phyloP scores from a whole-genome alignment of 805 yeast species.

The Kuraishia capsulata region DNA sequence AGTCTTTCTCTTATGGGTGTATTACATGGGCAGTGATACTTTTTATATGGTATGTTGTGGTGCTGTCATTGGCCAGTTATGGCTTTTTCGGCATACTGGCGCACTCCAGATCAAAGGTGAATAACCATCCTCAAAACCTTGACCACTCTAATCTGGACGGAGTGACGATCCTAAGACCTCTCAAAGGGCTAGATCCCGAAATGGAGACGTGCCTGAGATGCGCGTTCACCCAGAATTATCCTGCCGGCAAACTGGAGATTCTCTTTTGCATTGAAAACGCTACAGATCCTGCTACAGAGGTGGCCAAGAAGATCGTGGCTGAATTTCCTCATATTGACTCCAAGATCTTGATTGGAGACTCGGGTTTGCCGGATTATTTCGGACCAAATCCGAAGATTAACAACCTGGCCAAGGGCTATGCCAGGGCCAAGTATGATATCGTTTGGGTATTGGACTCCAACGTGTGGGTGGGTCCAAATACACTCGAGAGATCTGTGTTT shows the following conservation, averaged over 20 bases:
- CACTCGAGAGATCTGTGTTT: slow-evolving; percentile 54
- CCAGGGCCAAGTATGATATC: slow-evolving; percentile 57
- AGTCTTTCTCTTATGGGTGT: not conserved
- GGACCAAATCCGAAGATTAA: slow-evolving; percentile 91
- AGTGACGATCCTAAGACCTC: slow-evolving; percentile 73
- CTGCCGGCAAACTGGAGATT: slow-evolving; percentile 50
- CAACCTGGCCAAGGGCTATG: slow-evolving; percentile 75
- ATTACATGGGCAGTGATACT: slow-evolving; percentile 7
- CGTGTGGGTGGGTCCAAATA: slow-evolving; percentile 64
- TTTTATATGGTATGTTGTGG: slow-evolving; percentile 19
- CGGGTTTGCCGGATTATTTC: slow-evolving; percentile 30
- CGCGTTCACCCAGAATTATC: slow-evolving; percentile 62
- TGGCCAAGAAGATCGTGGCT: slow-evolving; percentile 38
- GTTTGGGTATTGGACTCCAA: slow-evolving; percentile 84
- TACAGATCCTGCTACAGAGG: slow-evolving; percentile 54
- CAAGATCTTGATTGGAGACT: slow-evolving; percentile 42
- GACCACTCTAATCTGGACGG: slow-evolving; percentile 38
- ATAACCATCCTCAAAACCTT: slow-evolving; percentile 15
- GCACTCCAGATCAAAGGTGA: slow-evolving; percentile 13
- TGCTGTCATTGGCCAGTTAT: slow-evolving; percentile 14
- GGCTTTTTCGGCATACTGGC: slow-evolving; percentile 19
- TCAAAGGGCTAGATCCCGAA: slow-evolving; percentile 79
- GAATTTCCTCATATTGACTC: slow-evolving; percentile 53
- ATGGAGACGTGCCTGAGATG: slow-evolving; percentile 58
- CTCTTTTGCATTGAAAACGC: slow-evolving; percentile 66